Percentiles rank a stretch among this genome's conserved stretches.
These are phyloP conservation scores for Candida ficus DNA, from an alignment of 805 yeast genomes.

Conservation along the genomic window DNA sequence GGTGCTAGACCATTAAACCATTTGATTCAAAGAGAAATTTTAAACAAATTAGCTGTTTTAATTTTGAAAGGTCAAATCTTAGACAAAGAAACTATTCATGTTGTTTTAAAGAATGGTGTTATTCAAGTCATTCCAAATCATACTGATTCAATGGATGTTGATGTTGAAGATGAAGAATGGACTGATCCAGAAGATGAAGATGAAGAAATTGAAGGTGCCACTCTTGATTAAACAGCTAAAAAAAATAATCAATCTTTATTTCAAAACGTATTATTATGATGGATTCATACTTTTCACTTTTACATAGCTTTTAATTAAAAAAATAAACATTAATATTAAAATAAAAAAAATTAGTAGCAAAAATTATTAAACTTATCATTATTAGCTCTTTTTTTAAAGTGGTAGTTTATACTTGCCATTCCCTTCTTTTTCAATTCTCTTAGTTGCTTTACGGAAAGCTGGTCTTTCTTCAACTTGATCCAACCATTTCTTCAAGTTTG, in stretches of 20 bases:
- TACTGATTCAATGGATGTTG: conserved; percentile 42
- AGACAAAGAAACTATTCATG: conserved; percentile 83
- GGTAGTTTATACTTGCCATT: background rate
- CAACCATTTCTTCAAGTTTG: conserved; percentile 25
- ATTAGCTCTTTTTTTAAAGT: too few relatives aligned
- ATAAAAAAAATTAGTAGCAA: background rate
- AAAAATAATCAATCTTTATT: conserved; percentile 6
- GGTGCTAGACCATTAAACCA: conserved; percentile 98
- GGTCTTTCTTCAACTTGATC: conserved; percentile 21
- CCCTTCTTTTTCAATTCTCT: conserved; percentile 24
- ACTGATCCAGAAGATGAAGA: conserved; percentile 62
- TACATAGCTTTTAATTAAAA: too few relatives aligned
- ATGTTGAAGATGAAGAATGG: conserved; percentile 52
- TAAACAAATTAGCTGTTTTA: conserved; percentile 86
- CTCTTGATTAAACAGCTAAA: background rate
- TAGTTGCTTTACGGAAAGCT: conserved; percentile 38
- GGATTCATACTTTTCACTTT: too few relatives aligned
- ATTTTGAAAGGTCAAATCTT: conserved; percentile 79
- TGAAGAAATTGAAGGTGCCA: conserved; percentile 24
- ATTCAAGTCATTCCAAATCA: conserved; percentile 85
- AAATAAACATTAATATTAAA: too few relatives aligned
- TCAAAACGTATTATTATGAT: background rate
- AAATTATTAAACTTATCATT: background rate
- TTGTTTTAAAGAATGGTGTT: conserved; percentile 52
- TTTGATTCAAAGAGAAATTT: conserved; percentile 80